Evolutionary conservation across 2,329 filamentous ascomycete species (phyloP).

Genomic region (Aspergillus sp.): DNA sequence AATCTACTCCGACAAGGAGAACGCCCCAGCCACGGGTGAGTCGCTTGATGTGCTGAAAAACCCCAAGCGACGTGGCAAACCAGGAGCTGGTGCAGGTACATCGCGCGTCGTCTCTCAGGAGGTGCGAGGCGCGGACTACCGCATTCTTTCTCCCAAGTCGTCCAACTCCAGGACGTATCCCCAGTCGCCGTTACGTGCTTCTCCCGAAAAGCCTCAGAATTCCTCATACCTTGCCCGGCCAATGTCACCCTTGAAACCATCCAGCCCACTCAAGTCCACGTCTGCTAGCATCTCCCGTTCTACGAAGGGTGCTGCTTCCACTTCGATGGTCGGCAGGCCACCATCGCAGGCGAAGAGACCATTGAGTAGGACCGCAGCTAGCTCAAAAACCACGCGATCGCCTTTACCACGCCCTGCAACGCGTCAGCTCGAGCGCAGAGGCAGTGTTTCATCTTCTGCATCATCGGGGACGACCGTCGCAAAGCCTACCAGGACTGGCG

Average conservation of each 20-base stretch:
- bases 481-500: constrained; percentile 27
- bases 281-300: constrained; percentile 20
- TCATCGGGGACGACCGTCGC: constrained; percentile 39
- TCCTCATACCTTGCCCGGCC: constrained; percentile 60
- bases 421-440: constrained; percentile 38
- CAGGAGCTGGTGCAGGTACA: constrained; percentile 34
- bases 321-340: constrained; percentile 25
- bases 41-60: constrained; percentile 56
- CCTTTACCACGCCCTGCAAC: constrained; percentile 36
- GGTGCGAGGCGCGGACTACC: constrained; percentile 50
- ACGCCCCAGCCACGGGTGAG: constrained; percentile 45
- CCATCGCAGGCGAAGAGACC: constrained; percentile 29
- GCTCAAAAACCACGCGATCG: constrained; percentile 26
- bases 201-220: constrained; percentile 41
- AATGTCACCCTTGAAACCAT: constrained; percentile 61
- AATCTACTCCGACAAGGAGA: constrained; percentile 71
- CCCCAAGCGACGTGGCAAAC: constrained; percentile 64
- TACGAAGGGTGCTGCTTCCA: constrained; percentile 22
- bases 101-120: constrained; percentile 43
- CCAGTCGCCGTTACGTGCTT: constrained; percentile 51
- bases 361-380: constrained; percentile 28
- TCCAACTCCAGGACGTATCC: constrained; percentile 71
- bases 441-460: constrained; percentile 35
- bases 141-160: constrained; percentile 75
- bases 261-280: constrained; percentile 36